Percentiles rank a stretch among this genome's conserved stretches.
These are phyloP conservation scores for Daldinia loculata DNA, from an alignment of 495 filamentous ascomycete species.

Conservation along the genomic window DNA sequence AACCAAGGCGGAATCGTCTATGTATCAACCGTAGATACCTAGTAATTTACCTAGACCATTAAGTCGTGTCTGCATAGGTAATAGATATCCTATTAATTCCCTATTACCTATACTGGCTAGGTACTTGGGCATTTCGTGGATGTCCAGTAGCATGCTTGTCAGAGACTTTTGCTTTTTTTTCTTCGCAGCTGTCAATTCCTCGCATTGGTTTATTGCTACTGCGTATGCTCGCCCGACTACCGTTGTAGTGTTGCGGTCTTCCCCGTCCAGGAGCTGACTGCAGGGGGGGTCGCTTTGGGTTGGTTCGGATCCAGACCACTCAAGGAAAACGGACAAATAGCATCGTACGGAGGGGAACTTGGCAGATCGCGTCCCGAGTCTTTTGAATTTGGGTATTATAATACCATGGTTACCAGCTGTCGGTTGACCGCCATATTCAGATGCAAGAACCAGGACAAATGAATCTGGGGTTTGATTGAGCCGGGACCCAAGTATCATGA, in stretches of 20 bases:
- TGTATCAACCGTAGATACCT: conserved; percentile 4
- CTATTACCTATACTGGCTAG: conserved; percentile 12
- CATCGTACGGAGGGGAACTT: conserved; percentile 21
- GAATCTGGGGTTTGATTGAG: conserved; percentile 15
- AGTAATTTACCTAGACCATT: background rate
- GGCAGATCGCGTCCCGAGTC: conserved; percentile 26
- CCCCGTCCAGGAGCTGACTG: conserved; percentile 28
- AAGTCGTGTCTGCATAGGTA: conserved; percentile 13
- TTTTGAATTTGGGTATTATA: conserved; percentile 12
- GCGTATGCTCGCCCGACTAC: conserved; percentile 29
- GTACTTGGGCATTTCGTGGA: background rate
- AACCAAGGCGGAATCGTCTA: conserved; percentile 29
- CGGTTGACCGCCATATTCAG: conserved; percentile 37
- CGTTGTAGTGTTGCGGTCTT: conserved; percentile 12
- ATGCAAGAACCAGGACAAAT: conserved; percentile 32
- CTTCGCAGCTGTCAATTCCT: conserved; percentile 11
- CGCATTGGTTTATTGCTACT: conserved; percentile 18
- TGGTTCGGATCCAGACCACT: conserved; percentile 18
- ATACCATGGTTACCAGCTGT: conserved; percentile 7
- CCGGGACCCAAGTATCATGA: conserved; percentile 23
- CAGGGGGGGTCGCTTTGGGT: conserved; percentile 5
- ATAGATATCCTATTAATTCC: background rate
- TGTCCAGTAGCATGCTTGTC: conserved; percentile 14
- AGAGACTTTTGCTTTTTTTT: conserved; percentile 13
- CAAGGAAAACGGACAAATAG: conserved; percentile 12